phyloP scores from a whole-genome alignment of 208 protist species.

The Angomonas desouzai region DNA sequence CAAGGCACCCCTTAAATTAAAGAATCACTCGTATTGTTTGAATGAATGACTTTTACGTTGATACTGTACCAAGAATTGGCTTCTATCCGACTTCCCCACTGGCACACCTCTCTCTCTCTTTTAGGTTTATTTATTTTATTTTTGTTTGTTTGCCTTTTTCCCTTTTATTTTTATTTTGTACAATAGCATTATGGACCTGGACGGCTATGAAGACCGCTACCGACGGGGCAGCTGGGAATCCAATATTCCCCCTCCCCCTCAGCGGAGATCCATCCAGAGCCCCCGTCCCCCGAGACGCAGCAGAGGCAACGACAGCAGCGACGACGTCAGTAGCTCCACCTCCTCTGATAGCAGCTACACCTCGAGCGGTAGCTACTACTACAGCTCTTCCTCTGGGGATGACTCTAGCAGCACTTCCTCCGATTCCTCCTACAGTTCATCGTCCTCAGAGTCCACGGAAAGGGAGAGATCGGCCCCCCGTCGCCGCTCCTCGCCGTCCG shows the following conservation, averaged over 20 bases:
- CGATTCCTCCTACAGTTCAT: conserved; percentile 1
- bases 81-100: neutral
- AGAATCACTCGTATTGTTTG: too few species aligned
- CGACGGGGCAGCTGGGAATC: conserved; percentile 14
- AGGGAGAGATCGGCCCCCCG: conserved; percentile 2
- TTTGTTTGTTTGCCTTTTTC: neutral
- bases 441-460: conserved; percentile 4
- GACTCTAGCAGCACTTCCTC: conserved; percentile 19
- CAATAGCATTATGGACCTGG: conserved; percentile 9
- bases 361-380: conserved; percentile 11
- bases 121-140: neutral
- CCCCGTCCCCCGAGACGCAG: neutral
- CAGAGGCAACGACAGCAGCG: conserved; percentile 16
- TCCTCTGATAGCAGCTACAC: conserved; percentile 12
- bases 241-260: neutral
- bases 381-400: conserved; percentile 10
- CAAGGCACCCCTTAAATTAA: too few species aligned
- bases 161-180: conserved; percentile 10
- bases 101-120: neutral
- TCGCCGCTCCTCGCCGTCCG: conserved; percentile 10
- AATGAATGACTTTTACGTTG: neutral
- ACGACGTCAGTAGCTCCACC: neutral
- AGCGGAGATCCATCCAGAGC: conserved; percentile 1
- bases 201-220: conserved; percentile 14
- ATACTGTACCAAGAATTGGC: neutral